Evolutionary conservation across 306 rosid genomes (phyloP), one percentile per base, ranked within the genome.

Genomic region (Begonia fuchsioides): DNA sequence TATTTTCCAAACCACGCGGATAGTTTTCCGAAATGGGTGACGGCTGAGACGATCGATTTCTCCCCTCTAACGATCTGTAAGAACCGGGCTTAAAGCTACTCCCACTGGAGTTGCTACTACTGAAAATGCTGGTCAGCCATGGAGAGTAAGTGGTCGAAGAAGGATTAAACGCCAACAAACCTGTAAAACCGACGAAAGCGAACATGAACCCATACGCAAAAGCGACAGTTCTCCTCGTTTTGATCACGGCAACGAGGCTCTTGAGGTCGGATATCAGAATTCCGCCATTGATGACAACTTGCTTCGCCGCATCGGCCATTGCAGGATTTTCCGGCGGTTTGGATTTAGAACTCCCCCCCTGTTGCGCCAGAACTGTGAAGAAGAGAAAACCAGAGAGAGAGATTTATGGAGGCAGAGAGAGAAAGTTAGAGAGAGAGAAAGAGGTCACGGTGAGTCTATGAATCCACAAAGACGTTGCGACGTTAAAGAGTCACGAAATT

Each of bases 261-360:
- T 52, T 79, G 14, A 85, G 44, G 72, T 85, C 97, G 5, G 82
- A 57, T 64, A 55, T 18, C 10, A 72, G 17, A 52, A 51, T 75
- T 3, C 65, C 65, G 2, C 76, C 72, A 20, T 65, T 74, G 54
- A 68, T 43, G 41, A 80, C 76, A 12, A 19, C 52, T 54, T 77
- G 68, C 77, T 90, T 90, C 10, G 77, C 55, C 43, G 80, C 63
- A 58, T 85, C 87, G 9, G 94, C 85, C 98, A 85, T 85, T 76
- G 67, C 38, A n/a, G 11, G 14, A 18, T 26, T 0, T 26, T 26
- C 32, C 32, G 32, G 32, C 32, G 4, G 32, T 26, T 32, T 3
- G 43, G 38, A 17, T 43, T 43, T 10, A 43, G 45, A 14, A 5
- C 0, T 11, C 52, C 17, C 43, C 12, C 56, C 43, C 62, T 50